Evolutionary conservation across 1,284 basidiomycete species (phyloP).

Genomic region (Moniliophthora roreri): DNA sequence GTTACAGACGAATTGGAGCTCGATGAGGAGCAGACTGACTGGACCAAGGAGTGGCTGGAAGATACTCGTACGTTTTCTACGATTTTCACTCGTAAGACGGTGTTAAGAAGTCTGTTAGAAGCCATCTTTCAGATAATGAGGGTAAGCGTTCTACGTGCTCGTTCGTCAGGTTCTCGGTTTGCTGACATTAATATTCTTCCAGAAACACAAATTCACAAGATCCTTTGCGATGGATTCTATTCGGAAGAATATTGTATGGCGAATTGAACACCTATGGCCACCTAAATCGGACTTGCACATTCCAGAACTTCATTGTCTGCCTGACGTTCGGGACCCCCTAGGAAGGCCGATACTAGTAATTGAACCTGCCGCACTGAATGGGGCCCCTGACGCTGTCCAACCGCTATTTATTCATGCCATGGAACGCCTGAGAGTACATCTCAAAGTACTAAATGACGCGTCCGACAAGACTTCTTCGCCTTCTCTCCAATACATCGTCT

Average conservation of each 20-base stretch:
- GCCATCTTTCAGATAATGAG: constrained; percentile 66
- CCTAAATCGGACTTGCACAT: constrained; percentile 28
- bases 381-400: constrained; percentile 36
- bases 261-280: constrained; percentile 48
- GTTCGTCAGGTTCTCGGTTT: constrained; percentile 11
- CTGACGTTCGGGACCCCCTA: constrained; percentile 54
- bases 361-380: constrained; percentile 36
- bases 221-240: constrained; percentile 65
- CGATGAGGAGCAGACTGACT: constrained; percentile 41
- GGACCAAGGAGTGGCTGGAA: constrained; percentile 58
- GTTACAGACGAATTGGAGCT: constrained; percentile 57
- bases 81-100: not conserved
- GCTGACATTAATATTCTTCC: constrained; percentile 15
- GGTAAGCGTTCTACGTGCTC: constrained; percentile 38
- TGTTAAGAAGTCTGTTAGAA: constrained; percentile 36
- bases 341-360: constrained; percentile 63
- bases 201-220: constrained; percentile 68
- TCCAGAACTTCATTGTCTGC: constrained; percentile 49
- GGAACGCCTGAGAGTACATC: constrained; percentile 55
- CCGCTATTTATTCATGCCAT: constrained; percentile 44
- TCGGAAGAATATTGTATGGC: constrained; percentile 57
- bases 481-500: constrained; percentile 64
- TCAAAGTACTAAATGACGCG: constrained; percentile 41
- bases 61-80: constrained; percentile 51
- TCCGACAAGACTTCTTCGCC: constrained; percentile 28